Conservation (phyloP, 345 rosid species). For the Lepidium aucheri region DNA sequence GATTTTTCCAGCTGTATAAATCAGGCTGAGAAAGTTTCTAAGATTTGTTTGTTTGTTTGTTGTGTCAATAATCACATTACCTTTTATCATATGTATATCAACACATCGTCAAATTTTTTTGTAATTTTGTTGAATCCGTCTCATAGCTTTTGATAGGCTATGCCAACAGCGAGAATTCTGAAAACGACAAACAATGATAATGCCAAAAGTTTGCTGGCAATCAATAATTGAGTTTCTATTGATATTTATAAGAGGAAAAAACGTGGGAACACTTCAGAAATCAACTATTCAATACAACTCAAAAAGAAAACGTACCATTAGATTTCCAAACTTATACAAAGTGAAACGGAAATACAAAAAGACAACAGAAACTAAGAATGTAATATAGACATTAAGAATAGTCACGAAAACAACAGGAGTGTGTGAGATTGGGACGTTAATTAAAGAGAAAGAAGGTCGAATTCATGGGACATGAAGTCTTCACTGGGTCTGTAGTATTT, state of each 20-base stretch:
- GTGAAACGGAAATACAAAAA: conserved; percentile 1
- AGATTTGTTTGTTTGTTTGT: conserved; percentile 26
- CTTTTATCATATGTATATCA: conserved; percentile 9
- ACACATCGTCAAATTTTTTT: not conserved
- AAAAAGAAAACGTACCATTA: not conserved
- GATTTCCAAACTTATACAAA: not conserved
- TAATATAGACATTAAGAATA: conserved; percentile 18
- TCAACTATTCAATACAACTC: not conserved
- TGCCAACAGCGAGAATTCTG: not conserved
- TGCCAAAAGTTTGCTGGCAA: no score
- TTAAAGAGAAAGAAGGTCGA: conserved; percentile 56
- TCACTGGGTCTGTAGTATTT: conserved; percentile 89
- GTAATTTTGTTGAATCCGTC: not conserved
- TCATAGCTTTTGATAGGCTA: not conserved
- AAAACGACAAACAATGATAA: not conserved
- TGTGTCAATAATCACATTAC: conserved; percentile 15
- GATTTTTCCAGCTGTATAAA: conserved; percentile 14
- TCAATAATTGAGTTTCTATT: no score
- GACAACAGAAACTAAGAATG: not conserved
- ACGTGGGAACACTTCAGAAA: no score
- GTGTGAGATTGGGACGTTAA: not conserved
- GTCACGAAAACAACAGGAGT: conserved; percentile 2
- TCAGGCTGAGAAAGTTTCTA: conserved; percentile 3
- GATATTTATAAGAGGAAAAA: no score
- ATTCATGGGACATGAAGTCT: conserved; percentile 97